phyloP scores from a whole-genome alignment of 768 basidiomycete genomes.

The Lentinula lateritia region DNA sequence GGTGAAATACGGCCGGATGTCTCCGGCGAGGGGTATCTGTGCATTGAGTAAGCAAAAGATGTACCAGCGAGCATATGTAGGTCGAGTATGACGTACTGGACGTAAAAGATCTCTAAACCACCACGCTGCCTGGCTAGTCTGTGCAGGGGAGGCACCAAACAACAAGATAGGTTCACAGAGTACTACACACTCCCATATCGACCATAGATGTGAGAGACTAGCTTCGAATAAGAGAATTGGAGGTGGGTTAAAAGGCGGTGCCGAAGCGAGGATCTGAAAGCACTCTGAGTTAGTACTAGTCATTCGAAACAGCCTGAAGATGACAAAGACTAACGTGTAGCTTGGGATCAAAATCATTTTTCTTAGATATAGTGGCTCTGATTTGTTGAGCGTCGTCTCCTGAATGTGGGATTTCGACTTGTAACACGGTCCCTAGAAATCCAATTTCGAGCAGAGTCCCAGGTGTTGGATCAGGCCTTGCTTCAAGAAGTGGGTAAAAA shows the following conservation, averaged over 20 bases:
- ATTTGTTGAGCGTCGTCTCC: slow-evolving; percentile 67
- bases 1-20: slow-evolving; percentile 92
- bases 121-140: slow-evolving; percentile 87
- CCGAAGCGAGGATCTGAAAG: slow-evolving; percentile 61
- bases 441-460: slow-evolving; percentile 73
- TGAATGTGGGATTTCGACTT: slow-evolving; percentile 63
- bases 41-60: background rate
- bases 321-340: slow-evolving; percentile 36
- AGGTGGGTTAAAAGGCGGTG: slow-evolving; percentile 51
- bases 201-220: slow-evolving; percentile 65
- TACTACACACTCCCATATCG: slow-evolving; percentile 90
- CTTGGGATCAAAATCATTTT: slow-evolving; percentile 46
- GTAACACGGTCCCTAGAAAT: slow-evolving; percentile 73
- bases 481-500: slow-evolving; percentile 30
- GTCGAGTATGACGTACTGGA: slow-evolving; percentile 46
- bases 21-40: slow-evolving; percentile 78
- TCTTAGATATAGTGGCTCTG: slow-evolving; percentile 44
- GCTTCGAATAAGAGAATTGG: slow-evolving; percentile 61
- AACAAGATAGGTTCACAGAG: slow-evolving; percentile 88
- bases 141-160: slow-evolving; percentile 71
- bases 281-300: slow-evolving; percentile 6
- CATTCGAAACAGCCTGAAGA: too few species aligned
- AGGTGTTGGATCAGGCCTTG: slow-evolving; percentile 73
- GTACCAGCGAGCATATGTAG: background rate
- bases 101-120: slow-evolving; percentile 85